A percentile compares a stretch with the other conserved stretches of the same genome.
phyloP scores from a whole-genome alignment of 768 basidiomycete genomes.

The Ramaria sp. region DNA sequence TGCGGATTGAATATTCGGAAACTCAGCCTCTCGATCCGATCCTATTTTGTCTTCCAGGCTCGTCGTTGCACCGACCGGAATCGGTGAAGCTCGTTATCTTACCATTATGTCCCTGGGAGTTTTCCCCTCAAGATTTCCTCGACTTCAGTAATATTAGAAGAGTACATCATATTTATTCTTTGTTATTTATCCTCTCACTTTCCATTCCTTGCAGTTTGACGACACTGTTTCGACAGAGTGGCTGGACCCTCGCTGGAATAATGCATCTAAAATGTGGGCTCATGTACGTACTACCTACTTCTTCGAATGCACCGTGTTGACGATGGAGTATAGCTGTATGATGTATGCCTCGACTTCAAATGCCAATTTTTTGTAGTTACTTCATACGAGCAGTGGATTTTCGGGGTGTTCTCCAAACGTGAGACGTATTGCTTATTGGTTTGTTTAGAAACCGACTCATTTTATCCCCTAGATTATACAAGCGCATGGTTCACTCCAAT shows the following conservation, averaged over 20 bases:
- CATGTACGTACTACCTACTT: background rate
- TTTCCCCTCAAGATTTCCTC: background rate
- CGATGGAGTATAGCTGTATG: background rate
- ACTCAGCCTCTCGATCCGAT: background rate
- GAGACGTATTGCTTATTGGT: background rate
- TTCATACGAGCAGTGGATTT: conserved; percentile 2
- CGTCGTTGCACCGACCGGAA: background rate
- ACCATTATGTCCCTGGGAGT: conserved; percentile 4
- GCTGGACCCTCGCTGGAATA: background rate
- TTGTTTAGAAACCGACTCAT: background rate
- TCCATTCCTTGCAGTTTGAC: background rate
- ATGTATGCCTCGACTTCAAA: background rate
- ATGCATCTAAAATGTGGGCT: conserved; percentile 1
- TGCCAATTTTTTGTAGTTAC: conserved; percentile 4
- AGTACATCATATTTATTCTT: background rate
- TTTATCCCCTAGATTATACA: background rate
- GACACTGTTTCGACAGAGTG: background rate
- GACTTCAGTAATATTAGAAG: background rate
- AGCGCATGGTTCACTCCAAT: background rate
- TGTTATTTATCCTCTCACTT: background rate
- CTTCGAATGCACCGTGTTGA: background rate
- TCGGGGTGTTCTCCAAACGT: conserved; percentile 3
- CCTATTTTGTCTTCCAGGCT: background rate
- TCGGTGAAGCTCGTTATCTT: background rate
- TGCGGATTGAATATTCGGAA: background rate